These are phyloP conservation scores for Gossypium trilobum DNA, from an alignment of 441 rosid species.

Conservation along the genomic window DNA sequence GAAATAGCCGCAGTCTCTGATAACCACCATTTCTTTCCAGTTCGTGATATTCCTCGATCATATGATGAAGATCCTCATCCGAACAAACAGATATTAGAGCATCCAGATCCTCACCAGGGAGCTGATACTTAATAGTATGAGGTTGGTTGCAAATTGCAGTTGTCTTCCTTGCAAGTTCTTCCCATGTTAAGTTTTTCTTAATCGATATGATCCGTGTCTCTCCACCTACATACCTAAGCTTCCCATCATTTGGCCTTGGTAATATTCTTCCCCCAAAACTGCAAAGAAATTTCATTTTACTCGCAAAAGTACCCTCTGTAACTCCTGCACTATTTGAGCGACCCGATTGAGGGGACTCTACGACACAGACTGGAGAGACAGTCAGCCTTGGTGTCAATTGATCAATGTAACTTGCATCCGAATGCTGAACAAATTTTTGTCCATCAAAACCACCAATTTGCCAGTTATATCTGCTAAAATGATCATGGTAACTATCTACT, in stretches of 20 bases:
- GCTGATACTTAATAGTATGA: conserved; percentile 52
- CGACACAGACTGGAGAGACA: conserved; percentile 9
- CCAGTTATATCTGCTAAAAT: conserved; percentile 14
- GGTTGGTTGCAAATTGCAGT: conserved; percentile 38
- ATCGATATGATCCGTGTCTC: conserved; percentile 51
- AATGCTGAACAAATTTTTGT: conserved; percentile 5
- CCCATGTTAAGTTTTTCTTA: conserved; percentile 30
- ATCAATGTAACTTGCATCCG: conserved; percentile 17
- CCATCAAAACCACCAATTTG: conserved; percentile 21
- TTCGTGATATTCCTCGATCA: conserved; percentile 57
- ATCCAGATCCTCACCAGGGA: conserved; percentile 63
- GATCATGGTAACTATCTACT: conserved; percentile 23
- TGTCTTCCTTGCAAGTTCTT: conserved; percentile 41
- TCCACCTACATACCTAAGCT: conserved; percentile 57
- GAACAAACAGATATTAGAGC: conserved; percentile 50
- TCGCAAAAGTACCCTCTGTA: conserved; percentile 22
- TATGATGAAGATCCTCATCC: conserved; percentile 49
- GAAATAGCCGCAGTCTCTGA: conserved; percentile 47
- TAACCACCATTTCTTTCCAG: conserved; percentile 38
- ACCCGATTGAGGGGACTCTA: conserved; percentile 36
- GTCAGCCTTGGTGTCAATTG: conserved; percentile 7
- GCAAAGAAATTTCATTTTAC: conserved; percentile 49
- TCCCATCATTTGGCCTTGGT: conserved; percentile 50
- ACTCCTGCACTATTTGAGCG: conserved; percentile 26
- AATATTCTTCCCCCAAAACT: conserved; percentile 58